Conservation (phyloP, 2,329 filamentous ascomycete genomes). For the Aspergillus brasiliensis region DNA sequence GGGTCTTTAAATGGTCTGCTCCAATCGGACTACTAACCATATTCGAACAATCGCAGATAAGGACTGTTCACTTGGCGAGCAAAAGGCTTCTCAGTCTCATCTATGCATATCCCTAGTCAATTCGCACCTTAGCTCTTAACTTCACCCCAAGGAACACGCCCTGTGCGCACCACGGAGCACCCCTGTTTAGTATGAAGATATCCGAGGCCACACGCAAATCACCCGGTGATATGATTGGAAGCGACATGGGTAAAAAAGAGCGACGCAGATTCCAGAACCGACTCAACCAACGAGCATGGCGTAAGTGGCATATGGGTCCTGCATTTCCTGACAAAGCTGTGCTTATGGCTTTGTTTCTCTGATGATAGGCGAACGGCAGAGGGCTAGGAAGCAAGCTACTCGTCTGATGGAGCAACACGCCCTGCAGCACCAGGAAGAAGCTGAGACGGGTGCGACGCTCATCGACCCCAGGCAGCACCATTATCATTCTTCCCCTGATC, state of each 20-base stretch:
- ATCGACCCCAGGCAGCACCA: not conserved
- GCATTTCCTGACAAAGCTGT: not conserved
- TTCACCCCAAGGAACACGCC: too few relatives aligned
- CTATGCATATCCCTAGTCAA: too few relatives aligned
- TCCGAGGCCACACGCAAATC: too few relatives aligned
- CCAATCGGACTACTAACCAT: too few relatives aligned
- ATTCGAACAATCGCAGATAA: too few relatives aligned
- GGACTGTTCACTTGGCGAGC: too few relatives aligned
- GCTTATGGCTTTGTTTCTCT: not conserved
- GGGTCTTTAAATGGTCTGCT: too few relatives aligned
- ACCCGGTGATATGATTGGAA: too few relatives aligned
- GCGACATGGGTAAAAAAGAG: conserved; percentile 28
- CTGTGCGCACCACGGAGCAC: too few relatives aligned
- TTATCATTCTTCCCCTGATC: not conserved
- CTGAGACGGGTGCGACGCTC: not conserved
- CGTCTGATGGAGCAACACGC: not conserved
- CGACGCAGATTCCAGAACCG: conserved; percentile 32
- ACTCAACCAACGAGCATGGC: conserved; percentile 31
- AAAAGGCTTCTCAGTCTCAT: too few relatives aligned
- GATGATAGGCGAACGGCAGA: conserved; percentile 28
- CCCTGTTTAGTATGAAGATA: too few relatives aligned
- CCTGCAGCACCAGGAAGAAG: not conserved
- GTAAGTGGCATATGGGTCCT: conserved; percentile 17
- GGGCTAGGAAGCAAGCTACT: not conserved
- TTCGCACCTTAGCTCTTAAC: too few relatives aligned